phyloP scores from a whole-genome alignment of 106 monocot genomes.

The Ottelia alismoides region DNA sequence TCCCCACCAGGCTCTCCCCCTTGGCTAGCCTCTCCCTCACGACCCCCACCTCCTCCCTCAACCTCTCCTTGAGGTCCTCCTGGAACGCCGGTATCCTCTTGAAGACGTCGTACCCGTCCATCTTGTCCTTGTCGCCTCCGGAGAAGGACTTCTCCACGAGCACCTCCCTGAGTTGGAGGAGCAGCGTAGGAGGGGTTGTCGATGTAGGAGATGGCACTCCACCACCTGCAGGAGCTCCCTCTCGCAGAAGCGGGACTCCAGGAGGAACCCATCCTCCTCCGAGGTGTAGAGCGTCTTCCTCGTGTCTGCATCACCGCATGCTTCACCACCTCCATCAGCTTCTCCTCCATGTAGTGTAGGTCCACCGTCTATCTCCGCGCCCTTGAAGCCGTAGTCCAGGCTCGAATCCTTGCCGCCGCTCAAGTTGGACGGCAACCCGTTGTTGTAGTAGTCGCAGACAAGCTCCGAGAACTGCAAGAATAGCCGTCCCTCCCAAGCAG shows the following conservation, averaged over 20 bases:
- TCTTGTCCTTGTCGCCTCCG: neutral
- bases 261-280: too few relatives aligned
- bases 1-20: neutral
- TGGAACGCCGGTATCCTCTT: too few relatives aligned
- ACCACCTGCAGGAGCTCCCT: too few relatives aligned
- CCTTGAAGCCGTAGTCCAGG: slow-evolving; percentile 88
- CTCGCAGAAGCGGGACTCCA: too few relatives aligned
- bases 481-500: too few relatives aligned
- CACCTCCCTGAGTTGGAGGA: slow-evolving; percentile 2
- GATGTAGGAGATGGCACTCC: slow-evolving; percentile 8
- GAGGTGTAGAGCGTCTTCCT: too few relatives aligned
- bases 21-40: slow-evolving; percentile 2
- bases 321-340: slow-evolving; percentile 5
- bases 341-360: slow-evolving; percentile 3
- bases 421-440: slow-evolving; percentile 29
- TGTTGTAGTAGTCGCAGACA: slow-evolving; percentile 45
- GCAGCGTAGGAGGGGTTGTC: slow-evolving; percentile 8
- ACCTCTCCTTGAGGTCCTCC: too few relatives aligned
- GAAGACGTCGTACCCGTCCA: too few relatives aligned
- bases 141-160: too few relatives aligned
- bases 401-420: too few relatives aligned
- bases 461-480: too few relatives aligned
- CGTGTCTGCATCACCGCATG: neutral
- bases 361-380: slow-evolving; percentile 49
- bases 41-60: slow-evolving; percentile 2